A percentile compares a stretch with the other conserved stretches of the same genome.
Evolutionary conservation across 2,329 filamentous ascomycete species (phyloP).

Genomic region (Beauveria varroae): DNA sequence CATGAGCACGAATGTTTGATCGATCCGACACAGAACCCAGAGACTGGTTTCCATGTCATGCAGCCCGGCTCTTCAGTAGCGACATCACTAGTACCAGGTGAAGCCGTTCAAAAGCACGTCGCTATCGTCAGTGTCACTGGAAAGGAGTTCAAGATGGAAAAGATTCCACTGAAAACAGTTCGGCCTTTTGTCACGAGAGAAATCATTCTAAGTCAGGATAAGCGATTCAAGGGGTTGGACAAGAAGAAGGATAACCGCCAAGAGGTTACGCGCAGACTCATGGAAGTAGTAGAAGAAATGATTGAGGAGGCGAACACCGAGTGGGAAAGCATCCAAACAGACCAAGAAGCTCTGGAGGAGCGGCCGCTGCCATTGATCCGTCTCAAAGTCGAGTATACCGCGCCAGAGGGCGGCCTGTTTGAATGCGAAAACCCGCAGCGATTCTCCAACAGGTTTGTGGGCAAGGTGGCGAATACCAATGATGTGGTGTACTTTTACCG

Average conservation of each 20-base stretch:
- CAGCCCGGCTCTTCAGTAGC: conserved; percentile 95
- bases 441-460: conserved; percentile 86
- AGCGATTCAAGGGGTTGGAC: conserved; percentile 68
- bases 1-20: conserved; percentile 97
- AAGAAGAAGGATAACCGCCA: conserved; percentile 76
- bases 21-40: conserved; percentile 72
- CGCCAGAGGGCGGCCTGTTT: conserved; percentile 76
- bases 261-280: conserved; percentile 70
- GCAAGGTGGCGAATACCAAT: conserved; percentile 86
- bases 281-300: conserved; percentile 72
- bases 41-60: conserved; percentile 92
- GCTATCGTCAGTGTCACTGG: conserved; percentile 79
- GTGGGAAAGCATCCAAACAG: conserved; percentile 73
- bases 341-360: conserved; percentile 49
- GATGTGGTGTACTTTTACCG: conserved; percentile 91
- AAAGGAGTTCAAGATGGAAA: conserved; percentile 70
- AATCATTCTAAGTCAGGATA: conserved; percentile 67
- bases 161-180: conserved; percentile 78
- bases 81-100: conserved; percentile 82
- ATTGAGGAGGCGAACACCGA: conserved; percentile 76
- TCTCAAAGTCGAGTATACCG: conserved; percentile 83
- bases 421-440: conserved; percentile 93
- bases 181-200: conserved; percentile 86
- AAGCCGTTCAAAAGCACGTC: conserved; percentile 86
- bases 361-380: conserved; percentile 76